Percentiles rank a stretch among this genome's conserved stretches.
These are phyloP conservation scores for Malassezia vespertilionis DNA, from an alignment of 1,284 basidiomycete species.

Conservation along the genomic window DNA sequence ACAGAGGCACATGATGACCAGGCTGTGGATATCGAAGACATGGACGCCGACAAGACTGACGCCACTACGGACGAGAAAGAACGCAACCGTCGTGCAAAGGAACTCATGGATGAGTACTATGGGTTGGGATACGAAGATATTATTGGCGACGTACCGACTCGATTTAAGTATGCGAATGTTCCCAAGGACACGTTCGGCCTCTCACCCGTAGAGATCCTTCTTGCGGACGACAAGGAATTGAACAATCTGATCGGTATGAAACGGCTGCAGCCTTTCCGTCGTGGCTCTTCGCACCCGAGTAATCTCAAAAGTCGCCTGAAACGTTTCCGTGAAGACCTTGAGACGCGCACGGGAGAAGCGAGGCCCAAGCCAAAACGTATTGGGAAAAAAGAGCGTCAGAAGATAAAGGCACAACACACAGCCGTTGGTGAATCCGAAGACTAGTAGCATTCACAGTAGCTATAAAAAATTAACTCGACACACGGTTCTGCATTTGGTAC, in stretches of 20 bases:
- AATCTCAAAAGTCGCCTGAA: conserved; percentile 57
- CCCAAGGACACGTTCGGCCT: conserved; percentile 62
- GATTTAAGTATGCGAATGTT: conserved; percentile 79
- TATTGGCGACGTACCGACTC: conserved; percentile 78
- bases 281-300: conserved; percentile 56
- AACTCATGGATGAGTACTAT: conserved; percentile 83
- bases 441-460: neutral
- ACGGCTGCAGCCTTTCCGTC: conserved; percentile 80
- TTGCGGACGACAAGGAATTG: conserved; percentile 83
- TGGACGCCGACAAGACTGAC: conserved; percentile 15
- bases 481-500: conserved; percentile 1
- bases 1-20: neutral
- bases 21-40: conserved; percentile 17
- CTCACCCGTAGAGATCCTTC: conserved; percentile 72
- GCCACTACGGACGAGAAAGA: conserved; percentile 19
- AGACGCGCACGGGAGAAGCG: conserved; percentile 24
- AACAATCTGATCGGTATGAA: conserved; percentile 81
- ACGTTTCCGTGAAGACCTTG: conserved; percentile 60
- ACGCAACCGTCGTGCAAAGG: conserved; percentile 54
- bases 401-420: conserved; percentile 16
- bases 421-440: neutral
- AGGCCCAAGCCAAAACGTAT: conserved; percentile 49
- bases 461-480: neutral
- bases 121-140: conserved; percentile 89
- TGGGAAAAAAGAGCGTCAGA: conserved; percentile 34